Conservation (phyloP, 345 rosid species). For the Lepidium africanum region DNA sequence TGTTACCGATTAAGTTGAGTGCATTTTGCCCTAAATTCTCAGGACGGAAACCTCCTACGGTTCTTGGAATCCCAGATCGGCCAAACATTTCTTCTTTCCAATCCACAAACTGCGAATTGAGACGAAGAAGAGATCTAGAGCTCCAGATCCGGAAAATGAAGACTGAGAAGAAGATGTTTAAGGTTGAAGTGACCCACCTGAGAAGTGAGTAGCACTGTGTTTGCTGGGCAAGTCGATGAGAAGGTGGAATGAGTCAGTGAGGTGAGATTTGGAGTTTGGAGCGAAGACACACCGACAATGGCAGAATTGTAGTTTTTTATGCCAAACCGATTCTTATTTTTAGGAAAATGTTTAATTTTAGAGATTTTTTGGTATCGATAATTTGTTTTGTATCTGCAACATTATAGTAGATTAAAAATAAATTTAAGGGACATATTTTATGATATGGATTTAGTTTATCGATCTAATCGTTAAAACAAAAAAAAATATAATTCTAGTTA, state of each 20-base stretch:
- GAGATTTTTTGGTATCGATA: too few relatives aligned
- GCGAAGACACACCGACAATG: slow-evolving; percentile 36
- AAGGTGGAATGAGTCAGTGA: neutral
- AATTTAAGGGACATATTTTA: too few relatives aligned
- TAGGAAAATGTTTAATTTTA: too few relatives aligned
- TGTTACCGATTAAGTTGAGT: slow-evolving; percentile 70
- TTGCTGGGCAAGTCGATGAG: neutral
- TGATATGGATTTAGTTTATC: too few relatives aligned
- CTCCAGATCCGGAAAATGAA: slow-evolving; percentile 18
- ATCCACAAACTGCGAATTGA: neutral
- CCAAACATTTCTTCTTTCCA: slow-evolving; percentile 40
- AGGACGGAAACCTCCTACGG: slow-evolving; percentile 64
- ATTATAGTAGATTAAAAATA: too few relatives aligned
- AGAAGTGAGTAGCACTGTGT: neutral
- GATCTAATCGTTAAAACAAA: too few relatives aligned
- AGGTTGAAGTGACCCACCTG: neutral
- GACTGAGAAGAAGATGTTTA: neutral
- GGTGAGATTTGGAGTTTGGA: neutral
- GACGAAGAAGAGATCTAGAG: slow-evolving; percentile 17
- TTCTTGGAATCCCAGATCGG: slow-evolving; percentile 40
- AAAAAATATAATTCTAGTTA: too few relatives aligned
- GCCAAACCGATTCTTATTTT: too few relatives aligned
- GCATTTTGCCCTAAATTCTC: slow-evolving; percentile 75
- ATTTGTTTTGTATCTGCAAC: too few relatives aligned
- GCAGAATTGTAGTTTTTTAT: slow-evolving; percentile 24